Conservation (phyloP, 768 basidiomycete genomes). For the Omphalotus guepiniiformis region DNA sequence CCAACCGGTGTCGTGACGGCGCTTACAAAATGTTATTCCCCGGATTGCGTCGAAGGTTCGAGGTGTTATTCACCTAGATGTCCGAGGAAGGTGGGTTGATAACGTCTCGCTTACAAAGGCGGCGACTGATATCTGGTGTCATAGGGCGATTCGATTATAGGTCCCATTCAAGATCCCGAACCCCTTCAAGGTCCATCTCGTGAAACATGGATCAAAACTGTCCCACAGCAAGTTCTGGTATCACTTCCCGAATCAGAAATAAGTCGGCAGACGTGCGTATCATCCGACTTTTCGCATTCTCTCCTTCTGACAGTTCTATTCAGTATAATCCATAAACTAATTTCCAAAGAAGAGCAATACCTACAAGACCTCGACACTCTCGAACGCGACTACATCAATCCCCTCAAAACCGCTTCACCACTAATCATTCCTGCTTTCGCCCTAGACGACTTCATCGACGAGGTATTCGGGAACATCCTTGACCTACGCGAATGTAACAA, state of each 20-base stretch:
- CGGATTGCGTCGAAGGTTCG: slow-evolving; percentile 75
- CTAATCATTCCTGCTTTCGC: slow-evolving; percentile 43
- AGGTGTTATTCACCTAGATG: slow-evolving; percentile 84
- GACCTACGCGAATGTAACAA: slow-evolving; percentile 84
- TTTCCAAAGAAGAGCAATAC: slow-evolving; percentile 86
- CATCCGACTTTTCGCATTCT: no score
- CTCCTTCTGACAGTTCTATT: neutral
- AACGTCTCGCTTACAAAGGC: neutral
- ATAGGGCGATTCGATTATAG: slow-evolving; percentile 28
- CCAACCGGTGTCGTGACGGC: slow-evolving; percentile 89
- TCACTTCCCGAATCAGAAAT: slow-evolving; percentile 71
- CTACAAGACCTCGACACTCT: slow-evolving; percentile 81
- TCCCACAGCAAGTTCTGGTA: slow-evolving; percentile 34
- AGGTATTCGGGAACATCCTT: slow-evolving; percentile 85
- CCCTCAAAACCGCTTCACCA: slow-evolving; percentile 41
- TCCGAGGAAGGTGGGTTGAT: slow-evolving; percentile 53
- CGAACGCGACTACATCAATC: slow-evolving; percentile 58
- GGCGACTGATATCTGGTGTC: slow-evolving; percentile 5
- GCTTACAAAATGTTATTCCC: slow-evolving; percentile 87
- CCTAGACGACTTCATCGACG: slow-evolving; percentile 81
- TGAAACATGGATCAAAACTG: slow-evolving; percentile 40
- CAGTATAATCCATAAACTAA: slow-evolving; percentile 56
- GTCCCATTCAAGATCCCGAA: slow-evolving; percentile 26
- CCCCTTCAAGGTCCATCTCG: slow-evolving; percentile 12
- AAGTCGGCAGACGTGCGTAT: slow-evolving; percentile 70